Evolutionary conservation across 352 stramenopile genomes (phyloP), one percentile per base, ranked within the genome.

Genomic region (Phytophthora macrochlamydospora): DNA sequence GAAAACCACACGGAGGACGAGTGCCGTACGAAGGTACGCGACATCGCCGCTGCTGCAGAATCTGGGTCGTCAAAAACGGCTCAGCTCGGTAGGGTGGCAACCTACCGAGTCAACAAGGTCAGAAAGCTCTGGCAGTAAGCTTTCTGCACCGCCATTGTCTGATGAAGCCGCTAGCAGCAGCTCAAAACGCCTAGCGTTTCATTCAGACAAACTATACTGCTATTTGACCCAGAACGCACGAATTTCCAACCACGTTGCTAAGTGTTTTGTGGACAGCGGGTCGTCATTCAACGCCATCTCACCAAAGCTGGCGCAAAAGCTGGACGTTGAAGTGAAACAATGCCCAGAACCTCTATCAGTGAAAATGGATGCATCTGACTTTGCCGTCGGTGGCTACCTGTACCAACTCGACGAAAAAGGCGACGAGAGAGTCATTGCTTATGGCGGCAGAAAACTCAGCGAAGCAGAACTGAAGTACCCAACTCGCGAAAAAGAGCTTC

Each of bases 1-100:
- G 5, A 60, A 48, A 62, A 52, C 30, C 51, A 67, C 52, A 67
- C 51, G 2, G 44, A 67, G 7, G 51, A 67, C 28, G 51, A 40
- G 24, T 67, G 35, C 60, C 52, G 9, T n/a, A 57, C 43, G 31
- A 62, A 62, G 40, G 60, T 5, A 12, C 31, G 33, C 13, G 14
- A 51, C 2, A 43, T 4, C 33, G 56, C 45, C n/a, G 56, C 33
- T 56, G 7, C 2, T 24, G 18, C 18, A 53, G 37, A 57, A 48
- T 40, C 14, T 52, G 58, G 38, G 9, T 55, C 40, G 42, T 65
- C 9, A 60, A 61, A 60, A 67, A 67, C 43, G 51, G 33, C 33
- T 33, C 54, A 12, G 51, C 33, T 56, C 51, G 40, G 42, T 59
- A 66, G 51, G 59, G 13, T 59, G 59, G 59, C 50, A 59, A 59